Evolutionary conservation across 2,329 filamentous ascomycete species (phyloP), one percentile per base, ranked within the genome.

Genomic region (Elsinoe arachidis): DNA sequence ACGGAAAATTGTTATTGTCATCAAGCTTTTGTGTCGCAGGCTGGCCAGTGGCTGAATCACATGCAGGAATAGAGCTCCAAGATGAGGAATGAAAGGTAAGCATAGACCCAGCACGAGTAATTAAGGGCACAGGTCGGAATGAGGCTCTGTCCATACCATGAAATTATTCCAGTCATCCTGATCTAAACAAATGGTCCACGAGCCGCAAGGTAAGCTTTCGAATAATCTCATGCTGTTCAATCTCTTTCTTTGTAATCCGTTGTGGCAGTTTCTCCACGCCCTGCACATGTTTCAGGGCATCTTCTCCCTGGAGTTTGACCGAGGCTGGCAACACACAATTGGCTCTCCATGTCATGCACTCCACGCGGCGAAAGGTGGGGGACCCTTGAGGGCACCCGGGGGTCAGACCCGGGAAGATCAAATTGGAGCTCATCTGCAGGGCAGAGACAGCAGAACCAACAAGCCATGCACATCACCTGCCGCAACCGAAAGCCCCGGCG

Each of bases 281-380:
- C 26, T 30, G 26, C 26, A 30, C 26, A 30, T 30, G 26, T 30
- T 30, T 30, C 26, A 30, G 4, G 7, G 9, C 26, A 30, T 30
- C 26, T 30, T 30, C 44, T 19, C 15, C 12, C 6, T 47, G 44
- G 44, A 47, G 44, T 5, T 14, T 30, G 19, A 47, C 44, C 44
- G 44, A 30, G 44, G 21, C 11, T 30, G 23, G 7, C 44, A 30
- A 34, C 2, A 5, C 23, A 5, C 23, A 15, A 14, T 12, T 47
- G n/a, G 26, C n/a, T 23, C 15, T 21, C 17, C 47, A 19, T 33
- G 26, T n/a, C 47, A 35, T 33, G 12, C 11, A 19, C 21, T 26
- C 19, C 47, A 52, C 47, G 47, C 47, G 47, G 47, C 47, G 15
- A 35, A 52, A 19, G 30, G 47, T 52, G 47, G 47, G 47, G 47